Conservation (phyloP, 352 stramenopile species). For the Globisporangium cederbergense region DNA sequence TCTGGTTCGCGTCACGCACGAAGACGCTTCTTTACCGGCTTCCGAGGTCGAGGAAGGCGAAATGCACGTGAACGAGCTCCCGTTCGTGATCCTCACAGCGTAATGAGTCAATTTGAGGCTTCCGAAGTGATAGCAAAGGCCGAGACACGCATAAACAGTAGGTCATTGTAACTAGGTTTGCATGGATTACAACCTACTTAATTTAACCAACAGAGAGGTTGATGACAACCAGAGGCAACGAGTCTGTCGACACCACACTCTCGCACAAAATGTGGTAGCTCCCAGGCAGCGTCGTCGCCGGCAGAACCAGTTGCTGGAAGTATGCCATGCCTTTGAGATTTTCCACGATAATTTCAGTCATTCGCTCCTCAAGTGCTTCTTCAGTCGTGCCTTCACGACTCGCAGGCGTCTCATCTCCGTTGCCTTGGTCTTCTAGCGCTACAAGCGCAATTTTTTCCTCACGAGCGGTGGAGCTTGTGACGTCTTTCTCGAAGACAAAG, state of each 20-base stretch:
- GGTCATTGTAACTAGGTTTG: background rate
- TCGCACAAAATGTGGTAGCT: constrained; percentile 44
- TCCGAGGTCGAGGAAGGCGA: constrained; percentile 29
- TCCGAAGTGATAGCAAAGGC: constrained; percentile 10
- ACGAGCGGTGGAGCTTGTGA: background rate
- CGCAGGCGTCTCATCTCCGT: background rate
- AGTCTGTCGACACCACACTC: constrained; percentile 25
- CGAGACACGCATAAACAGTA: background rate
- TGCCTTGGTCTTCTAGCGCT: background rate
- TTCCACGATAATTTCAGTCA: constrained; percentile 21
- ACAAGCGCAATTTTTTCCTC: background rate
- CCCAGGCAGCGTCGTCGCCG: constrained; percentile 24
- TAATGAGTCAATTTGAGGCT: constrained; percentile 10
- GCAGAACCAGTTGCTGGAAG: constrained; percentile 31
- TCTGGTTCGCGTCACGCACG: constrained; percentile 20
- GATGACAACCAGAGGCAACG: constrained; percentile 16
- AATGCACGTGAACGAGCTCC: constrained; percentile 37
- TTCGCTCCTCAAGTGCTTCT: constrained; percentile 8
- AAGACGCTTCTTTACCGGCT: constrained; percentile 16
- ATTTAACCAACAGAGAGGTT: constrained; percentile 16
- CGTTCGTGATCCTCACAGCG: constrained; percentile 33
- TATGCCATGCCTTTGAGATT: constrained; percentile 23
- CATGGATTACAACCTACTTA: background rate
- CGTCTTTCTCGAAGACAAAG: constrained; percentile 14
- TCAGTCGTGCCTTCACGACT: background rate